Conservation (phyloP, 768 basidiomycete species). For the Tricholoma sp. region DNA sequence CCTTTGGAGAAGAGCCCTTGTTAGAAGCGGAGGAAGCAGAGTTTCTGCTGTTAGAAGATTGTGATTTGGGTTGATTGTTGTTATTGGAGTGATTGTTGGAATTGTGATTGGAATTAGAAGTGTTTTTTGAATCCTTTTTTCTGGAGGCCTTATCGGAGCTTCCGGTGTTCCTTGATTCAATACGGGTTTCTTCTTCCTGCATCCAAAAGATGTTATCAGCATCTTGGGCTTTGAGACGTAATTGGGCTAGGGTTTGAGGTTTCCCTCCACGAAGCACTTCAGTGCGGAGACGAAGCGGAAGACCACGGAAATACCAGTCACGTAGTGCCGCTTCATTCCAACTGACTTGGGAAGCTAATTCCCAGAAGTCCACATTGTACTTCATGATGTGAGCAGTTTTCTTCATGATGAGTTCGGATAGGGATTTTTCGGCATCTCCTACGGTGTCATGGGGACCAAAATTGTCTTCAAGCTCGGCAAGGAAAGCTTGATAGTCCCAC, state of each 20-base stretch:
- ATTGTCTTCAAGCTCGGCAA: background rate
- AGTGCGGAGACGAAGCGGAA: background rate
- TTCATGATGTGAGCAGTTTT: background rate
- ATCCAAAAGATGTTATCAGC: background rate
- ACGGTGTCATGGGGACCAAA: background rate
- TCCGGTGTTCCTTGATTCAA: background rate
- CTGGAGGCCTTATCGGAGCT: background rate
- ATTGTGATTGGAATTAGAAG: background rate
- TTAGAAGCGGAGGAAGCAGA: no score
- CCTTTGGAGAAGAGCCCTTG: no score
- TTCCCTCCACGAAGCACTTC: background rate
- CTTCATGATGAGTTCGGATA: background rate
- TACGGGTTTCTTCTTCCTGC: background rate
- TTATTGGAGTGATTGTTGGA: background rate
- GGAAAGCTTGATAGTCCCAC: background rate
- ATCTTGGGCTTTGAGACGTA: constrained; percentile 1
- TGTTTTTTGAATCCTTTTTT: background rate
- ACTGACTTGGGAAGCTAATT: background rate
- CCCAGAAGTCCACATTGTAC: background rate
- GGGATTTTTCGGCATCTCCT: background rate
- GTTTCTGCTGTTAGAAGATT: no score
- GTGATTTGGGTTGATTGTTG: background rate
- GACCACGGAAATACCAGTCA: background rate
- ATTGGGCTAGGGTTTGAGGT: background rate
- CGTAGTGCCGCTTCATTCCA: background rate